A percentile compares a stretch with the other conserved stretches of the same genome.
These are phyloP conservation scores for Calycina marina DNA, from an alignment of 2,329 filamentous ascomycete species.

Conservation along the genomic window DNA sequence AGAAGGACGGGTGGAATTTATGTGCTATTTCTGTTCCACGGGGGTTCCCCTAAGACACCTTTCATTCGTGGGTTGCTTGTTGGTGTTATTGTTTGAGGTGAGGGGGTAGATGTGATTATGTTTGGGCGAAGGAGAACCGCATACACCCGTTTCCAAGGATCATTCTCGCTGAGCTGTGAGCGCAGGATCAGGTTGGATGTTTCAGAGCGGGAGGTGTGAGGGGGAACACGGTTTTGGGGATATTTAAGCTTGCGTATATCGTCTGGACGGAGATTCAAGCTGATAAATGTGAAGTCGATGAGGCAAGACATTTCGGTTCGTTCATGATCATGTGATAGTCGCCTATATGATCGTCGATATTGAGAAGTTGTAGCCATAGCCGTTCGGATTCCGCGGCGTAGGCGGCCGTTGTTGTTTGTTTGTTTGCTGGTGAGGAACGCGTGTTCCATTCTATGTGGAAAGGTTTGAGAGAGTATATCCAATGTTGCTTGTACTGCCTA, in stretches of 20 bases:
- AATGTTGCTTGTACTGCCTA: no score
- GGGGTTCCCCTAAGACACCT: constrained; percentile 7
- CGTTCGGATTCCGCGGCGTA: constrained; percentile 12
- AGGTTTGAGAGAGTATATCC: no score
- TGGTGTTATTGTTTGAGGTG: not conserved
- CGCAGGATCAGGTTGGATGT: constrained; percentile 2
- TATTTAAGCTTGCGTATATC: not conserved
- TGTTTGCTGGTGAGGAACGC: no score
- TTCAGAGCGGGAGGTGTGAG: constrained; percentile 1
- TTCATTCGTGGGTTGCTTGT: constrained; percentile 6
- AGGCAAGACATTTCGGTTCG: constrained; percentile 4
- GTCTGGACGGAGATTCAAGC: not conserved
- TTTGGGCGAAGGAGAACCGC: constrained; percentile 11
- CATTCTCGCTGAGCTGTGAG: constrained; percentile 2
- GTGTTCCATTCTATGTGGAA: no score
- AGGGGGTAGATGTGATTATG: not conserved
- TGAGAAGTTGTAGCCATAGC: constrained; percentile 11
- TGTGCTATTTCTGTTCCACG: constrained; percentile 11
- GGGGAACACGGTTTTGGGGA: not conserved
- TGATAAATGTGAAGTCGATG: constrained; percentile 5
- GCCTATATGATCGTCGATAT: constrained; percentile 10
- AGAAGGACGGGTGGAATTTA: constrained; percentile 8
- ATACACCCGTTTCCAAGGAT: constrained; percentile 11
- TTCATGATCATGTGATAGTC: constrained; percentile 8
- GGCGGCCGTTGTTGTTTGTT: no score